Evolutionary conservation across 2,329 filamentous ascomycete genomes (phyloP).

Genomic region (Fusarium staphyleae): DNA sequence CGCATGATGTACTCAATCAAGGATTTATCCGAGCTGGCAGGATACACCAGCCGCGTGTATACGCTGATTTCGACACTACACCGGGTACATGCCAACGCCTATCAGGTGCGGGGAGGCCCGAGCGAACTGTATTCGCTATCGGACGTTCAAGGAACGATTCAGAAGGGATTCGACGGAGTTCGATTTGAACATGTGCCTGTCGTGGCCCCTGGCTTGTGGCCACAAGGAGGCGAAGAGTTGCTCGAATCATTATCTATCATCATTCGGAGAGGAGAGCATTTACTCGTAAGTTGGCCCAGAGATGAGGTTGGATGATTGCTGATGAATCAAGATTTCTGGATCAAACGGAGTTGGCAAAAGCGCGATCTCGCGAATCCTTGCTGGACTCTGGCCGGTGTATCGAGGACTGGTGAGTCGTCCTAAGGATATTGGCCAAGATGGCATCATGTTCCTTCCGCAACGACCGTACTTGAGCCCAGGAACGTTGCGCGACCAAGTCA

Average conservation of each 20-base stretch:
- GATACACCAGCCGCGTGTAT: slow-evolving; percentile 95
- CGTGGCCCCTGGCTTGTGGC: slow-evolving; percentile 87
- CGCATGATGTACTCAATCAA: slow-evolving; percentile 99
- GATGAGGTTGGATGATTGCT: slow-evolving; percentile 11
- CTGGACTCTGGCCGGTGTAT: slow-evolving; percentile 95
- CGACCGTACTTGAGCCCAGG: slow-evolving; percentile 91
- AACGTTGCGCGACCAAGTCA: slow-evolving; percentile 94
- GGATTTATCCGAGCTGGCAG: slow-evolving; percentile 92
- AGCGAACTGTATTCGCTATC: slow-evolving; percentile 87
- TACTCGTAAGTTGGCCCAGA: slow-evolving; percentile 63
- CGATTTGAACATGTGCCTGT: slow-evolving; percentile 92
- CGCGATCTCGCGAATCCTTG: slow-evolving; percentile 84
- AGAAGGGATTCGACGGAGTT: slow-evolving; percentile 94
- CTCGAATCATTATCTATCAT: slow-evolving; percentile 89
- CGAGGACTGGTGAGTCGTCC: slow-evolving; percentile 90
- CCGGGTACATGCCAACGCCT: slow-evolving; percentile 89
- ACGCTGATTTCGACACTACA: slow-evolving; percentile 94
- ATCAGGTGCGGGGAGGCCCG: slow-evolving; percentile 71
- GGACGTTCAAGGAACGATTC: slow-evolving; percentile 91
- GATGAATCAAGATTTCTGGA: slow-evolving; percentile 72
- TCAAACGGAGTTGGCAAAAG: slow-evolving; percentile 95
- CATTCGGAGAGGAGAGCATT: slow-evolving; percentile 87
- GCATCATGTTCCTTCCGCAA: slow-evolving; percentile 98
- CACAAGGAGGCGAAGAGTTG: slow-evolving; percentile 89
- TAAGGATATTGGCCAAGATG: slow-evolving; percentile 79